Evolutionary conservation across 306 rosid genomes (phyloP), one percentile per base, ranked within the genome.

Genomic region (Citrullus mucosospermus): DNA sequence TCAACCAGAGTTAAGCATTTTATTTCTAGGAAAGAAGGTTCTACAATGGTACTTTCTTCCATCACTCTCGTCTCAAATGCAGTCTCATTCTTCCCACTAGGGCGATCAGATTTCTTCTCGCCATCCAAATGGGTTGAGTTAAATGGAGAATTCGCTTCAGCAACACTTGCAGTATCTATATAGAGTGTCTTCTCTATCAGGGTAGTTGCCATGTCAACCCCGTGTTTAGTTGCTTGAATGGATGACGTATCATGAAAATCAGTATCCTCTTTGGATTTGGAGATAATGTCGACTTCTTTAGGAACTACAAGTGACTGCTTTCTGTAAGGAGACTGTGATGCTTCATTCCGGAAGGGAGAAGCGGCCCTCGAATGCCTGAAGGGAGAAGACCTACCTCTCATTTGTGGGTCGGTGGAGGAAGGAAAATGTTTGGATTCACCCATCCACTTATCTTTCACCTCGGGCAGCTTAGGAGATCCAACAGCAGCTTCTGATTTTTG

Each of bases 151-250:
- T 86, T 56, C 41, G 50, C 48, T 79, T 84, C 85, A 22, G 77
- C 84, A 63, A 82, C 85, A 63, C 90, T 88, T 1, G 80, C 87
- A 74, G 89, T 82, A 83, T 92, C 98, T 80, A 95, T 90, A 77
- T 91, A 88, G 82, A 95, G 78, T 17, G 91, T 92, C 84, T 95
- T 95, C 84, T 95, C 98, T 20, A 87, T 68, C 4, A 86, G 65
- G 62, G 88, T 80, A 81, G 62, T 87, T 69, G 78, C 85, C 25
- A 86, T 79, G 61, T 80, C 78, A 32, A 87, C 80, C 80, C 81
- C 77, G 79, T 75, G 82, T 84, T 78, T 87, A 75, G 67, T 79
- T 78, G 81, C 82, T 75, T 54, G 77, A 75, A 62, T 87, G 54
- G 81, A 62, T 48, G 41, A 75, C 66, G 80, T 78, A 53, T 83